Evolutionary conservation across 768 basidiomycete genomes (phyloP).

Genomic region (Coprinellus micaceus): DNA sequence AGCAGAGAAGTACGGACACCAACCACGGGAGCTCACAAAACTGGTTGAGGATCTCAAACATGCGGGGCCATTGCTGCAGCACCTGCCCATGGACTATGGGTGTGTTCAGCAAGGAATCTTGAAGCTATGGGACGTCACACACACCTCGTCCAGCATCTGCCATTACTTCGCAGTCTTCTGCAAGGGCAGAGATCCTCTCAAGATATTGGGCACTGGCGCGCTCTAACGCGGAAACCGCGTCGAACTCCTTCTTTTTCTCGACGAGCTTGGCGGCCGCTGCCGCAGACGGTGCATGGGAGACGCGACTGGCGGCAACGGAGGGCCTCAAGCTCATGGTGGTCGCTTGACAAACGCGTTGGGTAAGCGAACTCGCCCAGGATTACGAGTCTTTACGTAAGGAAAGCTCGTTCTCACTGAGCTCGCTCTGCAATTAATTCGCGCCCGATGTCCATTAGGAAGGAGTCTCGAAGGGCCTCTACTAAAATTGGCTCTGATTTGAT

Average conservation of each 20-base stretch:
- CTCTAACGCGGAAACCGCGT: conserved; percentile 71
- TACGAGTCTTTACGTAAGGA: no score
- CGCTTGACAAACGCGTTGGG: no score
- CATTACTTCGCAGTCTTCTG: conserved; percentile 73
- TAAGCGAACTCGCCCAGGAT: no score
- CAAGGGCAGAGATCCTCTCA: conserved; percentile 63
- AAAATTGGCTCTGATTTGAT: no score
- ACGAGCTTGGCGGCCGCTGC: conserved; percentile 52
- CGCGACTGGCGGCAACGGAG: conserved; percentile 49
- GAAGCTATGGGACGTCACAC: conserved; percentile 9
- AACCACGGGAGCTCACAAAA: conserved; percentile 45
- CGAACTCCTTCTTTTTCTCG: conserved; percentile 81
- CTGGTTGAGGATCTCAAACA: conserved; percentile 71
- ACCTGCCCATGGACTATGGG: conserved; percentile 71
- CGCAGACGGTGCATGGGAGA: conserved; percentile 45
- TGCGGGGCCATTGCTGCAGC: conserved; percentile 75
- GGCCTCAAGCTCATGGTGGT: conserved; percentile 48
- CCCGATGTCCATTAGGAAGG: no score
- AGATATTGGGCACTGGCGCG: conserved; percentile 59
- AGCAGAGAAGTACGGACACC: neutral
- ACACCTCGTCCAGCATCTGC: conserved; percentile 71
- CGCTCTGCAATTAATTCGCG: no score
- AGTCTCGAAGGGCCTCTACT: no score
- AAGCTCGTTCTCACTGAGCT: no score
- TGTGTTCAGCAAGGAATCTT: neutral